Evolutionary conservation across 2,329 filamentous ascomycete species (phyloP).

Genomic region (Cytospora schulzeri): DNA sequence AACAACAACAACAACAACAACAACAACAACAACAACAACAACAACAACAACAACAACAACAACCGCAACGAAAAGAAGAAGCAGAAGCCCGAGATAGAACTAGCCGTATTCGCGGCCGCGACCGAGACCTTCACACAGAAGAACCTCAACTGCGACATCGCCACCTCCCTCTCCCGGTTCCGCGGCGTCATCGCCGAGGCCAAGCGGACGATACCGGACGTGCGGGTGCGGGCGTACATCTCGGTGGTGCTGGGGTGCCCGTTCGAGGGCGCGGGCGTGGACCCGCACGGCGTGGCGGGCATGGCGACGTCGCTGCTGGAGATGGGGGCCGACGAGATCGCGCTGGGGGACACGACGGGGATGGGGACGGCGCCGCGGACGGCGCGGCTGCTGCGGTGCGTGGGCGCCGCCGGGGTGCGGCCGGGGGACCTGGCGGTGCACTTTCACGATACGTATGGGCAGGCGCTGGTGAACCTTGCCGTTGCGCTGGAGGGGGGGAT

Average conservation of each 20-base stretch:
- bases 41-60: conserved; percentile 36
- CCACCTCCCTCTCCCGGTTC: conserved; percentile 72
- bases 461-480: conserved; percentile 80
- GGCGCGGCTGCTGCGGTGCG: conserved; percentile 62
- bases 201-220: conserved; percentile 55
- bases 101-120: conserved; percentile 80
- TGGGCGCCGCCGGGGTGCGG: conserved; percentile 68
- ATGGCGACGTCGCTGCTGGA: conserved; percentile 72
- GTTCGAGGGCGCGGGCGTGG: conserved; percentile 67
- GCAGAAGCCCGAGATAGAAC: conserved; percentile 56
- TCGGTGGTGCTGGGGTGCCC: conserved; percentile 81
- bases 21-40: conserved; percentile 25
- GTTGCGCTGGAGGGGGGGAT: conserved; percentile 78
- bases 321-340: conserved; percentile 89
- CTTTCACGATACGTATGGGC: conserved; percentile 87
- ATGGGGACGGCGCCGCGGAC: conserved; percentile 82
- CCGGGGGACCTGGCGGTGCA: conserved; percentile 76
- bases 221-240: conserved; percentile 77
- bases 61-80: conserved; percentile 36
- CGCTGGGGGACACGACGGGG: conserved; percentile 86
- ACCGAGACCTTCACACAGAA: conserved; percentile 79
- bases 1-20: conserved; percentile 36
- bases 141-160: conserved; percentile 81
- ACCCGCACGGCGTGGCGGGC: conserved; percentile 64
- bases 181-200: conserved; percentile 68